phyloP scores from a whole-genome alignment of 108 stramenopile genomes.

The Cyclostephanos invisitatus region DNA sequence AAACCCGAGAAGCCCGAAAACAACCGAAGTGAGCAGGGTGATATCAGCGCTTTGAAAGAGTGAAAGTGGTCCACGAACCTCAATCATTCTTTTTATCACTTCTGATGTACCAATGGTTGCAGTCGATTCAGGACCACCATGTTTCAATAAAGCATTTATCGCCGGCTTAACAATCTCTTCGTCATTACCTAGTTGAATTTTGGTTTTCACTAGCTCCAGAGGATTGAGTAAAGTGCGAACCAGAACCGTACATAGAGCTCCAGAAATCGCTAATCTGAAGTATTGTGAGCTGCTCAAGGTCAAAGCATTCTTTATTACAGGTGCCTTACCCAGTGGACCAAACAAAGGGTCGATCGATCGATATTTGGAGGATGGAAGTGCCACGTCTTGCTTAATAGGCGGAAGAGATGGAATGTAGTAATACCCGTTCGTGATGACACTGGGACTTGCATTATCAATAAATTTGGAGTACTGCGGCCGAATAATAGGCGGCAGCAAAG shows the following conservation, averaged over 20 bases:
- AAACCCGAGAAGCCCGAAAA: conserved; percentile 89
- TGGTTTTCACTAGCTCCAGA: conserved; percentile 88
- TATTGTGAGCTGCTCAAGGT: conserved; percentile 74
- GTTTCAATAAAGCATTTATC: conserved; percentile 16
- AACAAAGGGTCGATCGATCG: conserved; percentile 83
- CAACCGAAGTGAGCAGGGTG: conserved; percentile 83
- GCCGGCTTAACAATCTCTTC: conserved; percentile 62
- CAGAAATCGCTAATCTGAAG: conserved; percentile 69
- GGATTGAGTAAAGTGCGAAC: conserved; percentile 85
- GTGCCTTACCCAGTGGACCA: conserved; percentile 75
- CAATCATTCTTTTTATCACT: conserved; percentile 58
- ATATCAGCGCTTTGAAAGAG: conserved; percentile 89
- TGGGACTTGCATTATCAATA: conserved; percentile 6
- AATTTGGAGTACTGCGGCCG: conserved; percentile 57
- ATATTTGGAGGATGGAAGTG: conserved; percentile 51
- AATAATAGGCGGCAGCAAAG: conserved; percentile 58
- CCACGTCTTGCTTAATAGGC: conserved; percentile 24
- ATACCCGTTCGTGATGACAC: conserved; percentile 28
- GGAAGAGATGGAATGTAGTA: conserved; percentile 68
- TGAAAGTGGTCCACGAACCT: conserved; percentile 66
- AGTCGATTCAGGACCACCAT: conserved; percentile 15
- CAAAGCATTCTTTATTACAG: conserved; percentile 71
- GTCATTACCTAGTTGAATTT: conserved; percentile 80
- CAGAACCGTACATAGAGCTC: conserved; percentile 84
- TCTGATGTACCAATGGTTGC: conserved; percentile 56